Percentiles rank a stretch among this genome's conserved stretches.
Conservation (phyloP, 1,284 basidiomycete genomes). For the Fomitopsis betulina region DNA sequence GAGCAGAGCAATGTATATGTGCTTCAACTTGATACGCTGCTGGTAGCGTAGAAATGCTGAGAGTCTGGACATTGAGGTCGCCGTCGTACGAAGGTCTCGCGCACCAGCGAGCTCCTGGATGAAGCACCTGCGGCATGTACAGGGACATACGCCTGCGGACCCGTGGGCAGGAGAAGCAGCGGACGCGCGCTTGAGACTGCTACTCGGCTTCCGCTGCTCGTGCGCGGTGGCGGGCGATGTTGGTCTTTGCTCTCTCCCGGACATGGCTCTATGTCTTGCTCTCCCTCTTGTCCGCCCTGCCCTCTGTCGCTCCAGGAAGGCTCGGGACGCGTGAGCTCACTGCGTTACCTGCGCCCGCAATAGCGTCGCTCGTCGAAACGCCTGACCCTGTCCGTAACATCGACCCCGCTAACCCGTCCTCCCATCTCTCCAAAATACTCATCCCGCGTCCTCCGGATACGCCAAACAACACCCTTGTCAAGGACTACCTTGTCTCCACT, state of each 20-base stretch:
- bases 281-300: background rate
- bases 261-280: background rate
- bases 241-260: background rate
- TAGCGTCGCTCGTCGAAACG: conserved; percentile 45
- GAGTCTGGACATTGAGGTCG: background rate
- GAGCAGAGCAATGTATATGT: conserved; percentile 16
- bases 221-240: background rate
- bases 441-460: conserved; percentile 78
- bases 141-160: background rate
- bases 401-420: conserved; percentile 56
- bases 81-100: too few relatives aligned
- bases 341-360: conserved; percentile 46
- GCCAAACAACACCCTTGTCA: conserved; percentile 74
- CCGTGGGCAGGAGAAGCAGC: background rate
- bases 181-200: background rate
- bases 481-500: conserved; percentile 69
- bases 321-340: conserved; percentile 34
- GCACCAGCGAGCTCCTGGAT: too few relatives aligned
- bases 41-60: too few relatives aligned
- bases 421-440: conserved; percentile 77
- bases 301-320: conserved; percentile 5
- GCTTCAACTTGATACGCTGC: background rate
- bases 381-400: conserved; percentile 64
- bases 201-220: background rate
- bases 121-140: background rate